Base-by-base conservation (phyloP, 352 stramenopile genomes). In the Globisporangium radiosum region DNA sequence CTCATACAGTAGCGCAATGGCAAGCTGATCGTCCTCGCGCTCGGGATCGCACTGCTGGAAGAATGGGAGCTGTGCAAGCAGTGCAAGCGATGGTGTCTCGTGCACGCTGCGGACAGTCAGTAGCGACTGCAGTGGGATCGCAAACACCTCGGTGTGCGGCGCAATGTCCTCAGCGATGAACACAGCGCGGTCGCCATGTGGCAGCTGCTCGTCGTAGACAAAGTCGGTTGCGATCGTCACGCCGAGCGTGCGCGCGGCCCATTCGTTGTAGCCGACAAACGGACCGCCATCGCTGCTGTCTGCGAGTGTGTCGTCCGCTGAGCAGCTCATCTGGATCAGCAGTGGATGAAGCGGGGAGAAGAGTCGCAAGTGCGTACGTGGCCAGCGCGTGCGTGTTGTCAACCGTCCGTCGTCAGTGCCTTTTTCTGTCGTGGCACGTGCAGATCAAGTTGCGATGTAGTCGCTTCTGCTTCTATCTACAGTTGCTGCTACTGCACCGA, bases 201-300 rank as follows among this genome's bases (percentile, higher is more conserved):
- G 25, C 70, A 25, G 62, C 65, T 52, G 71, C 25, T 69, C 68
- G 68, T 93, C 84, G 70, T 93, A 93, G 51, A 93, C 84, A 63
- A 93, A 93, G 71, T 91, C 84, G 7, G 79, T 90, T 44, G 68
- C 73, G 37, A 91, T 69, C 47, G 65, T 59, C 57, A 91, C 80
- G 47, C 77, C 66, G 39, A 92, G 75, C 51, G 57, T 44, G 49
- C 70, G 60, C 11, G 59, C 52, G 3, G 83, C 83, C 83, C 83
- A 92, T 68, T 88, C 81, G 57, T 92, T 87, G 64, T 87, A 93
- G 44, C 83, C 81, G n/a, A 91, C 65, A 48, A 85, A 83, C 25
- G 25, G 25, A 33, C 25, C 25, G 17, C 58, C 69, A 54, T 74
- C 54, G 45, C 6, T 25, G 44, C 40, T 51, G 47, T 17, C 15